Conservation (phyloP, 2,329 filamentous ascomycete species). For the Aspergillus floridensis region DNA sequence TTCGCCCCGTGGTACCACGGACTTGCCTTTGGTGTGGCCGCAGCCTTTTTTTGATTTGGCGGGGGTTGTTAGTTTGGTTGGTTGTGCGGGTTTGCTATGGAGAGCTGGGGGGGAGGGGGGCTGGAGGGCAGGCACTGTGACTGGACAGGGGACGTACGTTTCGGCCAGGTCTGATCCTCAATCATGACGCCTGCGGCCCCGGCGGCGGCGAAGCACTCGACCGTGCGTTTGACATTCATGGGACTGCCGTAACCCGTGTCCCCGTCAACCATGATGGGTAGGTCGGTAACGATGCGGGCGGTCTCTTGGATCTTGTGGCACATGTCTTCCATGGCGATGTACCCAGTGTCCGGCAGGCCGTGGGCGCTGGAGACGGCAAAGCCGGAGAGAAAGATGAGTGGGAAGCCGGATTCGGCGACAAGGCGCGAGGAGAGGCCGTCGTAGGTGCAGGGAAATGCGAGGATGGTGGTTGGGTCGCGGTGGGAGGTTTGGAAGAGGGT, state of each 20-base stretch:
- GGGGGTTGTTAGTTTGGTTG: no score
- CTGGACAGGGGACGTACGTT: constrained; percentile 32
- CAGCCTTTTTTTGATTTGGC: constrained; percentile 34
- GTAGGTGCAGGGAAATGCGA: constrained; percentile 46
- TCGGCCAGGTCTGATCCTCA: constrained; percentile 52
- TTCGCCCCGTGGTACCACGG: constrained; percentile 46
- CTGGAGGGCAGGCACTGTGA: no score
- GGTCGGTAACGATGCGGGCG: constrained; percentile 26
- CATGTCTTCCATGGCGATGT: constrained; percentile 50
- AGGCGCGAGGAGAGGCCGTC: constrained; percentile 47
- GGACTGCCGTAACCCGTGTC: constrained; percentile 51
- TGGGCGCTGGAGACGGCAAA: constrained; percentile 43
- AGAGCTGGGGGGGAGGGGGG: not conserved
- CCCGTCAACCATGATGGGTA: constrained; percentile 48
- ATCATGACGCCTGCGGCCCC: constrained; percentile 44
- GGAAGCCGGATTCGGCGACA: constrained; percentile 48
- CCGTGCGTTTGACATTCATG: constrained; percentile 49
- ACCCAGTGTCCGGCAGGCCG: constrained; percentile 50
- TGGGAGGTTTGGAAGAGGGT: constrained; percentile 36
- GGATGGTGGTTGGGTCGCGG: constrained; percentile 43
- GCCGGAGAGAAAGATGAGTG: constrained; percentile 46
- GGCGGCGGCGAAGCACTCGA: constrained; percentile 45
- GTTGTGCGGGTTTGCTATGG: not conserved
- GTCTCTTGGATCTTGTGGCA: constrained; percentile 47
- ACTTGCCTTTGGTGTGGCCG: constrained; percentile 49